Evolutionary conservation across 1,284 basidiomycete species (phyloP), one percentile per base, ranked within the genome.

Genomic region (Acaromyces ingoldii): DNA sequence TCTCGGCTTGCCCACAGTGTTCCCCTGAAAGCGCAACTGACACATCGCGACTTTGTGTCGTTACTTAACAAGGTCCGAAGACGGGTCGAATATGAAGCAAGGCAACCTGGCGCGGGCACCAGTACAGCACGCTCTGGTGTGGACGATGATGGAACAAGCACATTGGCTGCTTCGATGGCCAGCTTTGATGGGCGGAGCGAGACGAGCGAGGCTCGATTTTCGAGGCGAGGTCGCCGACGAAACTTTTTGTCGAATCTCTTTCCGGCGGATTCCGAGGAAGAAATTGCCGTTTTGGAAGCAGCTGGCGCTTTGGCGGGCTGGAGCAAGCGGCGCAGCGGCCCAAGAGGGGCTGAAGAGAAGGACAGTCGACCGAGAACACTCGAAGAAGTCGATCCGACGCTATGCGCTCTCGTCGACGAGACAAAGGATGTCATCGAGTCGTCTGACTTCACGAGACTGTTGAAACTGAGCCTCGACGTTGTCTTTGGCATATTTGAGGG

Each of bases 11-110:
- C 43, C 10, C 28, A 21, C 58, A 89, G 87, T 0, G 83, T 91
- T 3, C 87, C 86, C 0, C 77, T 92, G 31, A 91, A 91, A 75
- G 80, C 82, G 0, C 85, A 84, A 59, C 77, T 91, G 15, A 81
- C 83, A 1, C 77, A 81, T 7, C 78, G 80, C 28, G 90, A 92
- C 62, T 68, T 91, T 1, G 82, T 84, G 60, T 76, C 81, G 9
- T 79, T 89, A 0, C 76, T 91, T 10, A 76, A 79, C 54, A 84
- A 88, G 55, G 84, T 90, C 22, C 81, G 89, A 15, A 78, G 83
- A 40, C 78, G 84, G 13, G 83, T 91, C 41, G 70, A 76, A 15
- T 42, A 33, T 17, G 48, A 48, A 26, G 19, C 19, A 4, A n/a
- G 19, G 13, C n/a, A n/a, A n/a, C n/a, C n/a, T n/a, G n/a, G n/a